These are phyloP conservation scores for Sarocladium oryzae DNA, from an alignment of 2,329 filamentous ascomycete species.

Conservation along the genomic window DNA sequence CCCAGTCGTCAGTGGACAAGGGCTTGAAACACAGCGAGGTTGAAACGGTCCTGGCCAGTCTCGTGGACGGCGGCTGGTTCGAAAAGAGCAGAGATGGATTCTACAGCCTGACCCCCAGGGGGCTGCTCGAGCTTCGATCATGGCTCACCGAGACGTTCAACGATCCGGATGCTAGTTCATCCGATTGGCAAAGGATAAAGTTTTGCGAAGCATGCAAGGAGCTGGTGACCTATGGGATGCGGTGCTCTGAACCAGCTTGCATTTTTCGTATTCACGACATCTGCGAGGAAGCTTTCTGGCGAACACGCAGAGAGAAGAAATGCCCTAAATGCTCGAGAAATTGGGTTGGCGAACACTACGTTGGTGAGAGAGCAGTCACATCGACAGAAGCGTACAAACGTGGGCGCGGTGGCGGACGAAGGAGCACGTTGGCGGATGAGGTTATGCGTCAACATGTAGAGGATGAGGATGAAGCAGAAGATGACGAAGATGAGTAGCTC, in stretches of 20 bases:
- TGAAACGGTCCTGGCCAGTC: conserved; percentile 59
- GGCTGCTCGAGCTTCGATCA: conserved; percentile 73
- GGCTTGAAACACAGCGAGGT: conserved; percentile 73
- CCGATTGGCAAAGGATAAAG: conserved; percentile 71
- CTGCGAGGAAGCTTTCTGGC: conserved; percentile 69
- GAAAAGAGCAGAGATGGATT: conserved; percentile 65
- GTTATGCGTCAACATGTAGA: conserved; percentile 23
- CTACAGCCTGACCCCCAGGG: conserved; percentile 70
- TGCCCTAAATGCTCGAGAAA: conserved; percentile 56
- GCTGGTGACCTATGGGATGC: conserved; percentile 77
- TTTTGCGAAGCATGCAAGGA: conserved; percentile 84
- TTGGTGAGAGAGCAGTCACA: conserved; percentile 52
- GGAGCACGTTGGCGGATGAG: conserved; percentile 28
- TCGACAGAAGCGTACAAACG: conserved; percentile 43
- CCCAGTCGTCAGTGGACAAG: conserved; percentile 34
- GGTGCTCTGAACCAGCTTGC: conserved; percentile 66
- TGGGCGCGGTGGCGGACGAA: conserved; percentile 26
- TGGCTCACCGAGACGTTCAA: conserved; percentile 93
- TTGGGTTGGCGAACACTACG: conserved; percentile 44
- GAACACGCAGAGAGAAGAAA: conserved; percentile 50
- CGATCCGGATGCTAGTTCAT: conserved; percentile 53
- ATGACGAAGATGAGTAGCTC: conserved; percentile 14
- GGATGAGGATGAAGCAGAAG: conserved; percentile 21
- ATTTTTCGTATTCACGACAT: conserved; percentile 66
- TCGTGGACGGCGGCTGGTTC: conserved; percentile 81